Conservation (phyloP, 768 basidiomycete genomes). For the Tricholoma flavovirens region DNA sequence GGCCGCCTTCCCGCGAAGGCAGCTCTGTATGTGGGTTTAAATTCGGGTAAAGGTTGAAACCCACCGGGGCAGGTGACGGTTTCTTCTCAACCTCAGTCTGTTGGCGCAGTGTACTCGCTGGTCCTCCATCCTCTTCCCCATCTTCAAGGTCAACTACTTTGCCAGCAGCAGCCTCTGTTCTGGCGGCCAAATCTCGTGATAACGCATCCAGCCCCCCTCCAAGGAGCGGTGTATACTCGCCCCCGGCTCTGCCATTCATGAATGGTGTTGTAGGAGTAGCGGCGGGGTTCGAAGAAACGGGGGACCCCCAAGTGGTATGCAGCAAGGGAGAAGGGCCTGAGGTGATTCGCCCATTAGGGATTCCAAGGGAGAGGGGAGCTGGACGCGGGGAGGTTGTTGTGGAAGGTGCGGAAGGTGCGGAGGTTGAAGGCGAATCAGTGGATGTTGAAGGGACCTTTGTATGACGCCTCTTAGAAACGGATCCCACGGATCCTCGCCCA, state of each 20-base stretch:
- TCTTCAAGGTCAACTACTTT: not conserved
- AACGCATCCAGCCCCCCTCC: not conserved
- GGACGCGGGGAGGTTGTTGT: constrained; percentile 16
- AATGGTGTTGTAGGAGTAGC: constrained; percentile 3
- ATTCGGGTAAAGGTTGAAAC: not conserved
- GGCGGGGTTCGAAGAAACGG: constrained; percentile 12
- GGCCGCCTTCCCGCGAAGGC: not conserved
- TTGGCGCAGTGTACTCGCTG: not conserved
- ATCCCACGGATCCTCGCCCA: constrained; percentile 10
- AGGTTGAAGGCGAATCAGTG: not conserved
- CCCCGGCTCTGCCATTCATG: constrained; percentile 6
- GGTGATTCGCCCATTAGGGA: not conserved
- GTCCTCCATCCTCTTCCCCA: not conserved
- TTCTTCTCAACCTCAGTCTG: not conserved
- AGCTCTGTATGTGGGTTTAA: not conserved
- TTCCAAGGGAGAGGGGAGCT: constrained; percentile 23
- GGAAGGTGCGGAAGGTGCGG: not conserved
- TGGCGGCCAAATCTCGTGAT: constrained; percentile 2
- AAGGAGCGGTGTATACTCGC: constrained; percentile 1
- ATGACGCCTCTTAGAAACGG: not conserved
- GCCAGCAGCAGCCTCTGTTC: not conserved
- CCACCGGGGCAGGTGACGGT: not conserved
- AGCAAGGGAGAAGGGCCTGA: constrained; percentile 19
- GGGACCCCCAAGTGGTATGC: constrained; percentile 35
- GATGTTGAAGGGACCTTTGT: not conserved